A percentile compares a stretch with the other conserved stretches of the same genome.
These are phyloP conservation scores for Eimeria maxima DNA, from an alignment of 169 alveolate species.

Conservation along the genomic window DNA sequence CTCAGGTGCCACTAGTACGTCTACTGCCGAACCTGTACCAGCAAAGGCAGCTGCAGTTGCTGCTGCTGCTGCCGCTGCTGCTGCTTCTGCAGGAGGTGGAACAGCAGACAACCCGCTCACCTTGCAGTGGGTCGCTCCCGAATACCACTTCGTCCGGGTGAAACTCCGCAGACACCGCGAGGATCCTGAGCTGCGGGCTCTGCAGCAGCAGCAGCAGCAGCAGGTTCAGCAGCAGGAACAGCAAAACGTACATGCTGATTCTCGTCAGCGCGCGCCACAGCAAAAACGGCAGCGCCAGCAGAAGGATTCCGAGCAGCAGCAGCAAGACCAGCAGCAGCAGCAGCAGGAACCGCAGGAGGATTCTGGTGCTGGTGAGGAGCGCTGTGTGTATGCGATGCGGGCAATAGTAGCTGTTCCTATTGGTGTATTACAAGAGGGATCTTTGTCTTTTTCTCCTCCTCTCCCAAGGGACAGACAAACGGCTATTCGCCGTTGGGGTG, in stretches of 20 bases:
- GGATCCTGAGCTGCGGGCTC: conserved; percentile 1
- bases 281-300: neutral
- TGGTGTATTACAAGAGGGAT: conserved; percentile 48
- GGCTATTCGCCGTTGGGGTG: conserved; percentile 60
- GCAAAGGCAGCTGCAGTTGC: conserved; percentile 13
- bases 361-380: neutral
- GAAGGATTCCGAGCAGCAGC: conserved; percentile 14
- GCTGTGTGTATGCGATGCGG: conserved; percentile 67
- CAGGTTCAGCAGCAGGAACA: conserved; percentile 55
- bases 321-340: neutral
- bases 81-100: neutral
- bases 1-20: neutral
- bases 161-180: conserved; percentile 17
- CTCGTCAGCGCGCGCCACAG: neutral
- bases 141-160: conserved; percentile 13
- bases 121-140: conserved; percentile 26
- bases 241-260: neutral
- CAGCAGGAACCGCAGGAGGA: conserved; percentile 25
- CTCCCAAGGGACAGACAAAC: conserved; percentile 4
- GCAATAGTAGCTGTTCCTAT: conserved; percentile 62
- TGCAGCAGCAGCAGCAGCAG: conserved; percentile 74
- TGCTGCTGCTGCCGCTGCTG: neutral
- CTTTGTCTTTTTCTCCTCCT: conserved; percentile 56
- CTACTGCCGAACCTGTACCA: neutral
- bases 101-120: neutral